These are phyloP conservation scores for Papiliotrema nemorosa DNA, from an alignment of 1,284 basidiomycete species.

Conservation along the genomic window DNA sequence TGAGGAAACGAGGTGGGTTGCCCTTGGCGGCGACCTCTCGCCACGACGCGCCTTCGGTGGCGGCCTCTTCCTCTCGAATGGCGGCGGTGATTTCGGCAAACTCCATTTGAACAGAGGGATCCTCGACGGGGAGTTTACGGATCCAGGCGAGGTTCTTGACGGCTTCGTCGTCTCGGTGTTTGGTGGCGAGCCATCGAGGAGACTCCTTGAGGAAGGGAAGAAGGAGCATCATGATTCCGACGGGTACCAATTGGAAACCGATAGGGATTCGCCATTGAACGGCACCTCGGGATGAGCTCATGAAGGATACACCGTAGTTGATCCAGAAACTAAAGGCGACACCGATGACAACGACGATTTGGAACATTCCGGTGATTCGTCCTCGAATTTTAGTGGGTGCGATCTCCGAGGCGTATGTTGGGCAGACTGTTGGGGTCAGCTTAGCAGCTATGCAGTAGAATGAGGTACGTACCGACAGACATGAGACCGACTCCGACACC, in stretches of 20 bases:
- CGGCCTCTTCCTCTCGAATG: slow-evolving; percentile 52
- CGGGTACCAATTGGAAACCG: slow-evolving; percentile 57
- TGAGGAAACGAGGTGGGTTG: slow-evolving; percentile 65
- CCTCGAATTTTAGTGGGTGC: slow-evolving; percentile 67
- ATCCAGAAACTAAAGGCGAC: slow-evolving; percentile 40
- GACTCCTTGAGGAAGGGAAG: slow-evolving; percentile 60
- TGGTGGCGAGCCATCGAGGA: slow-evolving; percentile 42
- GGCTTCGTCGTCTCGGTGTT: slow-evolving; percentile 55
- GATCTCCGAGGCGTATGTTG: slow-evolving; percentile 74
- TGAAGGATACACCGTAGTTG: slow-evolving; percentile 14
- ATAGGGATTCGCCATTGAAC: slow-evolving; percentile 45
- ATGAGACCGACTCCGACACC: slow-evolving; percentile 63
- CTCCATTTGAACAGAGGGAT: slow-evolving; percentile 54
- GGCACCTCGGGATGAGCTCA: slow-evolving; percentile 20
- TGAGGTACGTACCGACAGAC: slow-evolving; percentile 41
- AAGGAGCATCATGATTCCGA: slow-evolving; percentile 69
- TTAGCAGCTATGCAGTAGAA: too few relatives aligned
- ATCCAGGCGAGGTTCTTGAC: slow-evolving; percentile 57
- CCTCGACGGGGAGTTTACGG: slow-evolving; percentile 55
- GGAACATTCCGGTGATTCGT: slow-evolving; percentile 65
- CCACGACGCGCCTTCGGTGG: slow-evolving; percentile 41
- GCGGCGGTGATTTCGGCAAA: slow-evolving; percentile 58
- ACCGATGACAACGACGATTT: slow-evolving; percentile 64
- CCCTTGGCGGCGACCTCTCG: slow-evolving; percentile 68
- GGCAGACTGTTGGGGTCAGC: slow-evolving; percentile 49